Conservation (phyloP, 352 stramenopile species). For the Hyphochytrium catenoides region DNA sequence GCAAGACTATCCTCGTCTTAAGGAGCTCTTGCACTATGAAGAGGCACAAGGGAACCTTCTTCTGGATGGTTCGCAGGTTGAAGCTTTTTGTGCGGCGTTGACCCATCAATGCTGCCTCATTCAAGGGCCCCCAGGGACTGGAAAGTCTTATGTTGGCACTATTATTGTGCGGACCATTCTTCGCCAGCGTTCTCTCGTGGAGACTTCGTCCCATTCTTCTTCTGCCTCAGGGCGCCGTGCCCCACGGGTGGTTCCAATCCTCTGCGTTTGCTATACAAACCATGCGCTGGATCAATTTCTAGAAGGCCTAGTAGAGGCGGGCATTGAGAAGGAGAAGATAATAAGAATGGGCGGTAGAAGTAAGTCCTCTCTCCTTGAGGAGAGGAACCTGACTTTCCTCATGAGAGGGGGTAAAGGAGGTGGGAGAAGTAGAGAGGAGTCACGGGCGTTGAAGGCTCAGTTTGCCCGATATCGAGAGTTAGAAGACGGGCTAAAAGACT, state of each 20-base stretch:
- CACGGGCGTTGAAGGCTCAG: neutral
- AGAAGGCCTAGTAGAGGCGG: constrained; percentile 32
- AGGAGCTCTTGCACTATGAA: constrained; percentile 8
- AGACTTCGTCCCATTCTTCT: no score
- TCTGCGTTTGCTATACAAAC: constrained; percentile 71
- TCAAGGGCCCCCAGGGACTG: constrained; percentile 44
- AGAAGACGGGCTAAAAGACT: no score
- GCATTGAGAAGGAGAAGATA: constrained; percentile 17
- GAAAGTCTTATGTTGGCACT: constrained; percentile 56
- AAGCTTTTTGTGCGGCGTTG: constrained; percentile 33
- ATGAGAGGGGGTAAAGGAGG: neutral
- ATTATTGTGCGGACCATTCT: constrained; percentile 41
- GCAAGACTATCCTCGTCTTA: constrained; percentile 1
- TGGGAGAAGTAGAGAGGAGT: neutral
- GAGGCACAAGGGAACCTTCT: constrained; percentile 15
- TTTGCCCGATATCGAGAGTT: no score
- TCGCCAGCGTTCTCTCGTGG: constrained; percentile 5
- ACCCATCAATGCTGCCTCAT: constrained; percentile 38
- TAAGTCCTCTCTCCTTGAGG: constrained; percentile 21
- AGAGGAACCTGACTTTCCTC: no score
- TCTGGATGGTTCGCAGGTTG: constrained; percentile 25
- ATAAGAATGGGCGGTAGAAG: constrained; percentile 43
- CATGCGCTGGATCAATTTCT: constrained; percentile 69
- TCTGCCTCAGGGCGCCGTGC: no score
- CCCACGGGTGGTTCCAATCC: constrained; percentile 24